Evolutionary conservation across 2,329 filamentous ascomycete species (phyloP), one percentile per base, ranked within the genome.

Genomic region (Aspergillus fumigatus): DNA sequence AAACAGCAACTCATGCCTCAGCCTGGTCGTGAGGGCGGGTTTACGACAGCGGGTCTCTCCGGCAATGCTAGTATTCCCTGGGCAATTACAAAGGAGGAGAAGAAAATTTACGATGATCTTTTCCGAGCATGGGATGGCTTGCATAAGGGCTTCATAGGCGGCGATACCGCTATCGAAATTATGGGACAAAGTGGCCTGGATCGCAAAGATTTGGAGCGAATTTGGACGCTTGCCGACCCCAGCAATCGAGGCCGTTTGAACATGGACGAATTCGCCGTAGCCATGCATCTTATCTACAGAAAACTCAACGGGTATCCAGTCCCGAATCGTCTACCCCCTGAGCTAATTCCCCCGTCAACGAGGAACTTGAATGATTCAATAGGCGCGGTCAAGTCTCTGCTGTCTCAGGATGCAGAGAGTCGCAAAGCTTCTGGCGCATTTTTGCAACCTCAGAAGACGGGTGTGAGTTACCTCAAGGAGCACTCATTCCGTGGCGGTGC

Each of bases 11-110:
- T 99, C 86, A 97, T 99, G 93, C 94, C 94, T 23, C 93, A 99
- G 70, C 86, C 90, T 65, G 94, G 94, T 48, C 88, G 94, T 38
- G 94, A 97, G 74, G 89, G 88, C 26, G 82, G 80, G 19, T 97
- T 89, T 67, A 96, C 90, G 7, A 93, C 92, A 1, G 85, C 88
- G 57, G 93, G 93, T 4, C 82, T 99, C 9, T 87, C 91, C 61
- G 94, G 94, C 52, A 97, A 96, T 75, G 94, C 94, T 0, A 93
- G 91, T 7, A 93, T 99, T 68, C 94, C 94, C 0, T 99, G 94
- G 94, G 92, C 94, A 17, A 94, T 99, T 58, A 99, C 94, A 4
- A 99, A 99, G 73, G 92, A 97, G 61, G 94, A 99, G 75, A 99
- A 99, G 81, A 93, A 89, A 59, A 88, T 95, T 61, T 99, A 99